Evolutionary conservation across 257 asterid genomes (phyloP), one percentile per base, ranked within the genome.

Genomic region (Lycium barbarum): DNA sequence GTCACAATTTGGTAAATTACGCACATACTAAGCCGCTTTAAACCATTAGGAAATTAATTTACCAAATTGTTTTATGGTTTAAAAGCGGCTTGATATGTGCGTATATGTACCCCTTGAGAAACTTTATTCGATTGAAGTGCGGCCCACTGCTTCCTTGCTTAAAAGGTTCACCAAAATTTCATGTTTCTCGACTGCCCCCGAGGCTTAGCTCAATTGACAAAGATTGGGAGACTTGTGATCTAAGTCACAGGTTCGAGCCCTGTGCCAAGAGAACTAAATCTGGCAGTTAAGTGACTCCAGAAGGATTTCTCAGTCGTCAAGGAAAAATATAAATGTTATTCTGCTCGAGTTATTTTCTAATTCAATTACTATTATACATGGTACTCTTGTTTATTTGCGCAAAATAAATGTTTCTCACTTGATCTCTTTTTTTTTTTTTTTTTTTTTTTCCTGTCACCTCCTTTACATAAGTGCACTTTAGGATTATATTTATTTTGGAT

Each of bases 151-250:
- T 10, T 26, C 81, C 63, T 76, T 76, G 63, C 57, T 51, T 13
- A 26, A 76, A 26, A 76, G 82, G 47, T 15, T 76, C 45, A 15
- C 82, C 51, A 51, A 51, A 76, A 51, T 51, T 26, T 40, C 78
- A 15, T 38, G 26, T 49, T 35, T 6, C 36, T 9, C 6, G 14
- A 61, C 5, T 61, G 33, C 68, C 12, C 35, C 36, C 20, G 20
- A 61, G 36, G 13, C 36, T 61, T 61, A 20, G 14, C 9, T 61
- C 67, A 61, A 61, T n/a, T n/a, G 67, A 9, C 67, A n/a, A 61
- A 8, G 67, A 14, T 20, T 61, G 4, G 20, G 35, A 35, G 36
- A 61, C 68, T 61, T 61, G 68, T 61, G 35, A 61, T 2, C 3
- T 61, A 61, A n/a, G 36, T 61, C 35, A 20, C 35, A 20, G 6